Conservation (phyloP, 805 yeast species). For the Pichia gijzeniarum region DNA sequence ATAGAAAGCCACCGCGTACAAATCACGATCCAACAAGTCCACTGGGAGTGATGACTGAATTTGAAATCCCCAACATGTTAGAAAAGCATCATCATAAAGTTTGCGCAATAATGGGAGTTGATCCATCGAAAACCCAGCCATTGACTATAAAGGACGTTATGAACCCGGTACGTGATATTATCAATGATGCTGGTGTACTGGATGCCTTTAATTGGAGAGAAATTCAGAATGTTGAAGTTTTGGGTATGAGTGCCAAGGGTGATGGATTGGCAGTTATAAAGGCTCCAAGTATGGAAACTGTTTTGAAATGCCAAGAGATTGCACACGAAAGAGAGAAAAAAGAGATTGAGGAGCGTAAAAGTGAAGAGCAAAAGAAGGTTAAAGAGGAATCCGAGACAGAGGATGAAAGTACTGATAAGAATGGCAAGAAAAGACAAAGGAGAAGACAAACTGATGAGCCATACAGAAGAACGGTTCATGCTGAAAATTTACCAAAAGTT, state of each 20-base stretch:
- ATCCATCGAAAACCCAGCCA: background rate
- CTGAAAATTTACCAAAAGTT: constrained; percentile 15
- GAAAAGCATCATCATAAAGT: constrained; percentile 26
- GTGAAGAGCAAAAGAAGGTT: constrained; percentile 9
- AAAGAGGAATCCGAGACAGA: background rate
- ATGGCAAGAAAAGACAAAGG: constrained; percentile 6
- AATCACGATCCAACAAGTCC: constrained; percentile 65
- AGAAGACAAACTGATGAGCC: constrained; percentile 7
- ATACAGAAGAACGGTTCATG: constrained; percentile 12
- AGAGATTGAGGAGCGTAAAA: background rate
- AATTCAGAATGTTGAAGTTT: constrained; percentile 51
- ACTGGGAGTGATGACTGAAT: constrained; percentile 60
- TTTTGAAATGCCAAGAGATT: constrained; percentile 18
- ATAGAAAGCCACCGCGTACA: constrained; percentile 38
- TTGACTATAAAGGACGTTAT: constrained; percentile 41
- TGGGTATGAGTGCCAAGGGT: constrained; percentile 67
- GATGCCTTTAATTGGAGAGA: constrained; percentile 47
- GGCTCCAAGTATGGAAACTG: constrained; percentile 41
- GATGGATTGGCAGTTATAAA: constrained; percentile 74
- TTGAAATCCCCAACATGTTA: constrained; percentile 62
- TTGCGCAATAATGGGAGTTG: constrained; percentile 6
- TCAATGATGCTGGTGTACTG: constrained; percentile 50
- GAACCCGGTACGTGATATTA: constrained; percentile 60
- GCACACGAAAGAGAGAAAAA: constrained; percentile 11
- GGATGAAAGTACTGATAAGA: background rate